Evolutionary conservation across 768 basidiomycete genomes (phyloP).

Genomic region (Arthromyces matolae): DNA sequence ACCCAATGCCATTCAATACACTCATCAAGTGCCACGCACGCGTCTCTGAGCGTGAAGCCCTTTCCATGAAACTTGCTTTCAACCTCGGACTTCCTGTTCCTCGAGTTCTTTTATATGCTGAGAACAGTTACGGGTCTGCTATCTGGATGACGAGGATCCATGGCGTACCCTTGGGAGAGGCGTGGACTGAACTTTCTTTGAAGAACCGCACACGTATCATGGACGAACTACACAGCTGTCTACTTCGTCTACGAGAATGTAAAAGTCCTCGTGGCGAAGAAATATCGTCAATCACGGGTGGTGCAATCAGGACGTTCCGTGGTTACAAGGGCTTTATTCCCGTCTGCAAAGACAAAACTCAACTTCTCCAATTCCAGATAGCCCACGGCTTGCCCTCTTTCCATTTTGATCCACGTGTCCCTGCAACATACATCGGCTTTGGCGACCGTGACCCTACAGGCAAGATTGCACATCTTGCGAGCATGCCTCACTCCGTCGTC

Average conservation of each 20-base stretch:
- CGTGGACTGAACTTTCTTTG: constrained; percentile 1
- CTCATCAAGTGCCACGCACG: constrained; percentile 1
- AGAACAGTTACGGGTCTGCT: background rate
- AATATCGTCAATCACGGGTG: constrained; percentile 7
- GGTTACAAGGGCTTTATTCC: background rate
- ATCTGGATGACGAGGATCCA: constrained; percentile 10
- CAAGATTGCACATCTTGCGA: background rate
- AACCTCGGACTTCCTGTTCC: constrained; percentile 8
- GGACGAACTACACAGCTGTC: constrained; percentile 2
- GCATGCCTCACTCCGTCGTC: constrained; percentile 3
- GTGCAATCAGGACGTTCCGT: constrained; percentile 2
- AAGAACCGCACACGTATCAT: background rate
- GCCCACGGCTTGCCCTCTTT: background rate
- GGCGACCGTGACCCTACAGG: background rate
- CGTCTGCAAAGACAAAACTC: background rate
- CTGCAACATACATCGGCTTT: background rate
- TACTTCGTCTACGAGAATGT: constrained; percentile 3
- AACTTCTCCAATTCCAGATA: constrained; percentile 1
- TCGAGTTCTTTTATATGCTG: constrained; percentile 3
- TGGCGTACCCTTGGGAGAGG: constrained; percentile 1
- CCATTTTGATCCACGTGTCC: background rate
- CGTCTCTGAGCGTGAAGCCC: constrained; percentile 4
- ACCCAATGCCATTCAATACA: constrained; percentile 4
- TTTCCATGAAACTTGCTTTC: constrained; percentile 4
- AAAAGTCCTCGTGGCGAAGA: constrained; percentile 3